Evolutionary conservation across 495 filamentous ascomycete species (phyloP), one percentile per base, ranked within the genome.

Genomic region (Bacidia gigantensis): DNA sequence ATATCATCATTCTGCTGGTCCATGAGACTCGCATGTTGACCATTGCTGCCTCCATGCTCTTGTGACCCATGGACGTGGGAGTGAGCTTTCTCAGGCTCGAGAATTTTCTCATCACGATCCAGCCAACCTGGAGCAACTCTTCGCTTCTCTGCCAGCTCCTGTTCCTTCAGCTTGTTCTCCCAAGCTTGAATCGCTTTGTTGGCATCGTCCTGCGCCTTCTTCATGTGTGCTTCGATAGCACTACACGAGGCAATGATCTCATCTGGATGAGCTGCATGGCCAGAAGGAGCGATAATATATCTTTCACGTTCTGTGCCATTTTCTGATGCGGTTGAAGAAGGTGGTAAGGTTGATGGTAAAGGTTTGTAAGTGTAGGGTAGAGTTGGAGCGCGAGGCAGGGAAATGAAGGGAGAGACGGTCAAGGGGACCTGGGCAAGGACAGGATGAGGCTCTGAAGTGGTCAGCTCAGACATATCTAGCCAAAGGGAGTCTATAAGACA

Each of bases 361-460:
- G 81, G 73, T 62, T 87, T 89, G 77, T 96, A 98, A 42, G 84
- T 94, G 70, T 96, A 97, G 26, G 92, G 92, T 1, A 98, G 79
- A 2, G 92, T 95, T 44, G 89, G 83, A 23, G 92, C 82, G 9
- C 84, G 80, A 25, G 93, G 92, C 38, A 97, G 86, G 54, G 81
- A 84, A 66, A 96, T 80, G 73, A 95, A 95, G 22, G 92, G 92
- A 26, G 89, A 95, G 50, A 96, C 88, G 54, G 87, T 90, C 47
- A 97, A 75, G 49, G 89, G 86, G 49, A 96, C 78, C 68, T 98
- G 92, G 55, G 86, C 85, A 43, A 97, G 84, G 55, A 95, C 79
- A 20, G 84, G 85, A 67, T 96, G 89, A 2, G 86, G 79, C 52
- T 78, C 86, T 92, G 58, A 5, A 11, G 47, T 53, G 3, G 29